Evolutionary conservation across 129 eudicot genomes (phyloP).

Genomic region (Scalesia atractyloides): DNA sequence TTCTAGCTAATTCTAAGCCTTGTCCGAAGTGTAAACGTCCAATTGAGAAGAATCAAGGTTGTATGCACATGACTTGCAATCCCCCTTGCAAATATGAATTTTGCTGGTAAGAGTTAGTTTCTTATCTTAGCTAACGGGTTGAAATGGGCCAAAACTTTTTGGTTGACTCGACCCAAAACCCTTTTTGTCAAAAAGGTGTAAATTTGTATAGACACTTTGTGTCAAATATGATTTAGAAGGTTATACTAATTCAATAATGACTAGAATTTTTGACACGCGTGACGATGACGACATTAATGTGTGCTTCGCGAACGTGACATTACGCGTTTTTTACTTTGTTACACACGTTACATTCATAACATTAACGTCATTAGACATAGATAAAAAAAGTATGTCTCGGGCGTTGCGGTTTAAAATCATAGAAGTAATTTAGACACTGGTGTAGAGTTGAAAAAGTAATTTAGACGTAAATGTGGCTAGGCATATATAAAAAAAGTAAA

Average conservation of each 20-base stretch:
- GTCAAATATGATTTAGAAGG: neutral
- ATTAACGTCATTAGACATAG: no score
- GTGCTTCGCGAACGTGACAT: no score
- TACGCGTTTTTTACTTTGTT: no score
- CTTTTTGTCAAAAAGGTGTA: neutral
- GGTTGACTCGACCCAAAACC: neutral
- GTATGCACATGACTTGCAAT: slow-evolving; percentile 97
- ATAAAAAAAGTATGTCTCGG: no score
- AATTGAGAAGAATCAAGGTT: slow-evolving; percentile 97
- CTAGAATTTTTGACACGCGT: no score
- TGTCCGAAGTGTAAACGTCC: slow-evolving; percentile 99
- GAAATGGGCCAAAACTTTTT: neutral
- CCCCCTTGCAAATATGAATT: slow-evolving; percentile 93
- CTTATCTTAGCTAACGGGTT: neutral
- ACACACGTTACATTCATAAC: no score
- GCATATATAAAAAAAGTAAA: no score
- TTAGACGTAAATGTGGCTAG: no score
- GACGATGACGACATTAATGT: no score
- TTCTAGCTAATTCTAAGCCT: slow-evolving; percentile 95
- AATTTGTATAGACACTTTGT: neutral
- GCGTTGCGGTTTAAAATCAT: no score
- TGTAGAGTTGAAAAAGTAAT: no score
- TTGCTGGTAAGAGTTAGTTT: slow-evolving; percentile 67
- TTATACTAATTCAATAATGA: neutral
- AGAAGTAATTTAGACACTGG: no score